A percentile compares a stretch with the other conserved stretches of the same genome.
These are phyloP conservation scores for Dendrobium huoshanense DNA, from an alignment of 106 monocot genomes.

Conservation along the genomic window DNA sequence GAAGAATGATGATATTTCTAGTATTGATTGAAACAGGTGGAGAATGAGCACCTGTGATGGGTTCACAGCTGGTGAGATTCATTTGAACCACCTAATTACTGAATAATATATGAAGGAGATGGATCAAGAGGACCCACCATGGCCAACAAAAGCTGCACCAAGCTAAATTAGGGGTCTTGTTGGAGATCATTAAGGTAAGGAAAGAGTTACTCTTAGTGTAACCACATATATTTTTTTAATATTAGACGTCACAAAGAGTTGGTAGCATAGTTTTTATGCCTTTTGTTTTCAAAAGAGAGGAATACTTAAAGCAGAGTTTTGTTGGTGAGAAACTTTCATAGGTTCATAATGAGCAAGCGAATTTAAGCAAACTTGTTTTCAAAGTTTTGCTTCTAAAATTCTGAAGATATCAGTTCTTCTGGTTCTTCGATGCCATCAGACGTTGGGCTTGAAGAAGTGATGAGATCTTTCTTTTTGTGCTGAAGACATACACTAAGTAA, in stretches of 20 bases:
- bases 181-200: background rate
- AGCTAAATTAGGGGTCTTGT: background rate
- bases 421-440: too few species aligned
- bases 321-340: background rate
- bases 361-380: background rate
- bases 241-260: background rate
- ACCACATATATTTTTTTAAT: background rate
- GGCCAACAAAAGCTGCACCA: slow-evolving; percentile 3
- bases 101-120: background rate
- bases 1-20: background rate
- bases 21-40: background rate
- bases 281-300: background rate
- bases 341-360: background rate
- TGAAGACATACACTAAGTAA: too few species aligned
- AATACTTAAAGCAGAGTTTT: background rate
- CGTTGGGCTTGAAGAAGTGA: too few species aligned
- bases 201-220: background rate
- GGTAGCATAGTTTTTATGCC: background rate
- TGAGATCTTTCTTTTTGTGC: too few species aligned
- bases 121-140: background rate
- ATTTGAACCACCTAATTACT: slow-evolving; percentile 3
- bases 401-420: too few species aligned
- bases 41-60: background rate
- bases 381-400: background rate
- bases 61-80: slow-evolving; percentile 9